These are phyloP conservation scores for Solanum paucissectum DNA, from an alignment of 257 asterid species.

Conservation along the genomic window DNA sequence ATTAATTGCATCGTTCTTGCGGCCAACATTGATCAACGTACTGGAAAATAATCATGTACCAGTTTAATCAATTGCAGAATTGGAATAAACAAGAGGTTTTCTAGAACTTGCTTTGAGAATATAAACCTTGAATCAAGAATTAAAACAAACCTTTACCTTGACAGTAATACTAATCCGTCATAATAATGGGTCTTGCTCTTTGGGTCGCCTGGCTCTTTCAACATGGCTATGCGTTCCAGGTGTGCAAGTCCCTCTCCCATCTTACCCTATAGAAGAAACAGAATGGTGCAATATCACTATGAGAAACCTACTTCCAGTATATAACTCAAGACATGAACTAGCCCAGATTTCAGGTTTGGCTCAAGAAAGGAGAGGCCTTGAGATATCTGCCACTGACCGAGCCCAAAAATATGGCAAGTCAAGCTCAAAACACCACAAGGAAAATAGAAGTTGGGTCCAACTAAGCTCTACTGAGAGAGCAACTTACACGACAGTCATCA, in stretches of 20 bases:
- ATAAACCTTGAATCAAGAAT: not conserved
- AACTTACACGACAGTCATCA: not conserved
- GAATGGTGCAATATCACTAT: not conserved
- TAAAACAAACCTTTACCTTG: slow-evolving; percentile 35
- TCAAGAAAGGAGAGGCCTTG: not conserved
- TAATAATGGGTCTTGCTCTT: slow-evolving; percentile 71
- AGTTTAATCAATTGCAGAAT: not conserved
- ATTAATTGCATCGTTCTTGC: not conserved
- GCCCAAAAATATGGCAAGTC: not conserved
- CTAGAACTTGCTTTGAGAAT: not conserved
- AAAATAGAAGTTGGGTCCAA: not conserved
- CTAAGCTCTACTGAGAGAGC: not conserved
- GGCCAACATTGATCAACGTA: slow-evolving; percentile 31
- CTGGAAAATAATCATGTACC: slow-evolving; percentile 19
- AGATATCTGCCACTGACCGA: not conserved
- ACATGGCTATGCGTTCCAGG: slow-evolving; percentile 57
- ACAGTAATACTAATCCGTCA: slow-evolving; percentile 53
- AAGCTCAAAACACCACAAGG: not conserved
- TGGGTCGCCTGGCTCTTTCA: slow-evolving; percentile 63
- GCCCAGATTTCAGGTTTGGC: no score
- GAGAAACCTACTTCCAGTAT: not conserved
- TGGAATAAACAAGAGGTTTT: not conserved
- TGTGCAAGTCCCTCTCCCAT: slow-evolving; percentile 55
- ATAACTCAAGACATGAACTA: not conserved
- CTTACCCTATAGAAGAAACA: slow-evolving; percentile 43